Base-by-base conservation (phyloP, 208 protist species). In the Trypanosomatidae sp. region DNA sequence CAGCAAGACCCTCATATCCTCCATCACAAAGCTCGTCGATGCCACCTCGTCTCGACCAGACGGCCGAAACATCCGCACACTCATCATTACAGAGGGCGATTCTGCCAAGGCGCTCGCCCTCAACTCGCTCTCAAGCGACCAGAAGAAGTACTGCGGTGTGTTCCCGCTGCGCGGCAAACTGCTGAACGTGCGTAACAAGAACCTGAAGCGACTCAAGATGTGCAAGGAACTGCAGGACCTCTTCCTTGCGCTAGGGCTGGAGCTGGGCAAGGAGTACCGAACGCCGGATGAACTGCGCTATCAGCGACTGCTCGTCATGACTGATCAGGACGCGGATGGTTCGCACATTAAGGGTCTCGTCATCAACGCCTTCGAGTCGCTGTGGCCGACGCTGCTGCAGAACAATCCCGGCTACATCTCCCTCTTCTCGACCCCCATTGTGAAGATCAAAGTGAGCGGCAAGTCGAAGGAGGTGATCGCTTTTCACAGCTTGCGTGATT, bases 271-370 rank as follows among this genome's bases (percentile, higher is more conserved):
- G 78, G 74, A 75, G 22, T 94, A 96, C 84, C 88, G 80, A 55
- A 82, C 87, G 58, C 73, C 85, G 15, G 84, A 84, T 46, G 85
- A 88, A 66, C 80, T 99, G 53, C 93, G 99, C 39, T 99, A 99
- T 83, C 99, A 99, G 56, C 91, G 95, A 46, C 66, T 99, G 56
- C 99, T 99, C 89, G 93, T 99, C 46, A 99, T 99, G 99, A 97
- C 99, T 2, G 99, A 99, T 96, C 96, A 98, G 90, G 99, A 99
- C 93, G 93, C 98, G 47, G 99, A 99, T 91, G 99, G 99, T n/a
- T 99, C 99, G 62, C 99, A 99, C 90, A 99, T 99, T 84, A 99
- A 99, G 80, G 99, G 99, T 64, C 91, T 99, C 22, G 82, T 99
- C 43, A 99, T 99, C 84, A 99, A 99, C 91, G 98, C 99, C 64